Base-by-base conservation (phyloP, 257 asterid species). In the Plectranthus barbatus region DNA sequence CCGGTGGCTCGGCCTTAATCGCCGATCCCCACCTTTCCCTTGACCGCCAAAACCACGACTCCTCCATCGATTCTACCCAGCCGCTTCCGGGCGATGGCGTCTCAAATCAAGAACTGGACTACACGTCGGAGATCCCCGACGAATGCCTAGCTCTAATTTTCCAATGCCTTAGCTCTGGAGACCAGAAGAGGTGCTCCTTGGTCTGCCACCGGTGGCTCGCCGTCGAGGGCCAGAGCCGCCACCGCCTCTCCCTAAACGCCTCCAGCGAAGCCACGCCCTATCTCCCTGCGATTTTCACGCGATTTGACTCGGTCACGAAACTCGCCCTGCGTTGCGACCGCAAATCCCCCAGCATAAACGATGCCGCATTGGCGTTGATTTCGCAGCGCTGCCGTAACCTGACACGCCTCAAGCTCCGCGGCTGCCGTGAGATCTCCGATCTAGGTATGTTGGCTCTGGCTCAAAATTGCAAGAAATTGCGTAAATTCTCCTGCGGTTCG, bases 251-350 rank as follows among this genome's bases (percentile, higher is more conserved):
- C 6, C 86, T 89, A 3, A 79, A 74, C 67, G 88, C 89, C 15
- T 49, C 75, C 31, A 29, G 68, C 4, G 91, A 84, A 1, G 70
- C 87, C 45, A 49, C 70, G 21, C 49, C 44, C 0, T 74, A 69
- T 21, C 69, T 84, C 3, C 77, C 85, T 0, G 56, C 83, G 7
- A 68, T 89, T 9, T 82, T 89, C 77, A 19, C 77, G n/a, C 83
- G 95, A 21, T 89, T 82, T 51, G 88, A 84, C 40, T 84, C 93
- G 6, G 80, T 89, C 31, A 81, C 88, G 14, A 89, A 89, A 45
- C 89, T 89, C 13, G 78, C 93, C 36, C 84, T 89, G 18, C 83
- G 90, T 10, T 89, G 95, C 67, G 95, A 90, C 69, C 80, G 95
- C 5, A 82, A 81, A 62, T 79, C 85, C 21, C 63, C 72, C 0